Evolutionary conservation across 2,329 filamentous ascomycete species (phyloP).

Genomic region (Exophiala alcalophila): DNA sequence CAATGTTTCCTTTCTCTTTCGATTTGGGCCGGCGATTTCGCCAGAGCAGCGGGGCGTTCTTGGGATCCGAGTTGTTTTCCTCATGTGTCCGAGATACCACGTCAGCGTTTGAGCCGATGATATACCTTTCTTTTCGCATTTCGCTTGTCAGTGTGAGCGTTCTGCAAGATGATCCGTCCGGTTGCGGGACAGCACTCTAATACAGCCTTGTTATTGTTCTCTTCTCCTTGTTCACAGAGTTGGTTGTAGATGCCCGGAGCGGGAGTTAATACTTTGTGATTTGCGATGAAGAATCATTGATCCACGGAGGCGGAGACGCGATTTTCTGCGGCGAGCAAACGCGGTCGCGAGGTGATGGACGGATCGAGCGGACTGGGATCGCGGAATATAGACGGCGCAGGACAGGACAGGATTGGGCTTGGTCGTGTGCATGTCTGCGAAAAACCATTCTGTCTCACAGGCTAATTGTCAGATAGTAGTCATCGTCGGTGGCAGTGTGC

Average conservation of each 20-base stretch:
- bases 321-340: too few relatives aligned
- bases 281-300: too few relatives aligned
- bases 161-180: constrained; percentile 16
- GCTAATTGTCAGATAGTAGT: too few relatives aligned
- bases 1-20: constrained; percentile 4
- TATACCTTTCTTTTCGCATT: constrained; percentile 2
- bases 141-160: constrained; percentile 20
- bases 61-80: constrained; percentile 4
- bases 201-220: constrained; percentile 11
- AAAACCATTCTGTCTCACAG: too few relatives aligned
- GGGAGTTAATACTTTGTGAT: constrained; percentile 12
- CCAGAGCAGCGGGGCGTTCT: constrained; percentile 18
- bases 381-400: constrained; percentile 1
- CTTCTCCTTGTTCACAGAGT: constrained; percentile 3
- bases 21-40: constrained; percentile 6
- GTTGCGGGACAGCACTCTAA: constrained; percentile 22
- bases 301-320: too few relatives aligned
- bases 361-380: too few relatives aligned
- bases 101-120: constrained; percentile 14
- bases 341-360: too few relatives aligned
- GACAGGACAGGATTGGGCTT: too few relatives aligned
- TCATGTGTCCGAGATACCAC: constrained; percentile 23
- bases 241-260: constrained; percentile 12
- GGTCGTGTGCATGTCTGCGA: too few relatives aligned
- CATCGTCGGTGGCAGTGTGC: too few relatives aligned